These are phyloP conservation scores for Coniosporium apollinis DNA, from an alignment of 495 filamentous ascomycete species.

Conservation along the genomic window DNA sequence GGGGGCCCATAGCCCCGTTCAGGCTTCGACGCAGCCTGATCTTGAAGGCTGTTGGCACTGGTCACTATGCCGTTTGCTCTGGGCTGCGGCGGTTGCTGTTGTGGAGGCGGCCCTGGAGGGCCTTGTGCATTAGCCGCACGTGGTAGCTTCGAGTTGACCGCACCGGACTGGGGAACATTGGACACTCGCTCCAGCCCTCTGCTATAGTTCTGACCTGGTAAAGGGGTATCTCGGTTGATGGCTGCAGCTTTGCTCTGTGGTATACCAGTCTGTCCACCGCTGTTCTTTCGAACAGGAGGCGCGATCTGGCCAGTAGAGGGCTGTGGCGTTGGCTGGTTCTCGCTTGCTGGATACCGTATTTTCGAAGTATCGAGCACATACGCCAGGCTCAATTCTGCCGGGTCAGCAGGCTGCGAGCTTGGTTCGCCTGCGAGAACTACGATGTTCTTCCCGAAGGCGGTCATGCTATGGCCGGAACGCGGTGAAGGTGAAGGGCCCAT, in stretches of 20 bases:
- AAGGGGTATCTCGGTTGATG: no score
- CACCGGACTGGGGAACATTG: neutral
- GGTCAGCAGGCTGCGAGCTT: slow-evolving; percentile 65
- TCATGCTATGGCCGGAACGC: slow-evolving; percentile 94
- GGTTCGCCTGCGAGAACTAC: slow-evolving; percentile 89
- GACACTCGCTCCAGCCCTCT: no score
- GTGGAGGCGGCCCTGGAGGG: slow-evolving; percentile 70
- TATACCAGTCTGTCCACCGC: slow-evolving; percentile 12
- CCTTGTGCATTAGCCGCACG: slow-evolving; percentile 53
- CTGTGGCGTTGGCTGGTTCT: slow-evolving; percentile 42
- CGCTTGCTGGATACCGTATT: slow-evolving; percentile 89
- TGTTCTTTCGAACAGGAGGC: slow-evolving; percentile 15
- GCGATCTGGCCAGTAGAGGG: slow-evolving; percentile 1
- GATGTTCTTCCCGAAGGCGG: slow-evolving; percentile 75
- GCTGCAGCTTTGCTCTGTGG: neutral
- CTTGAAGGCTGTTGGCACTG: no score
- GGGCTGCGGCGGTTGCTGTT: slow-evolving; percentile 70
- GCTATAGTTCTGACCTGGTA: no score
- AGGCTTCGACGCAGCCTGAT: slow-evolving; percentile 29
- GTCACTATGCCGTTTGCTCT: slow-evolving; percentile 44
- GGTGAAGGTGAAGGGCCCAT: slow-evolving; percentile 95
- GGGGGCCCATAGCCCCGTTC: slow-evolving; percentile 30
- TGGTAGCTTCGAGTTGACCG: slow-evolving; percentile 42
- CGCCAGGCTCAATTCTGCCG: slow-evolving; percentile 68
- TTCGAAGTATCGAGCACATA: slow-evolving; percentile 91